Evolutionary conservation across 345 rosid species (phyloP).

Genomic region (Nephelium lappaceum): DNA sequence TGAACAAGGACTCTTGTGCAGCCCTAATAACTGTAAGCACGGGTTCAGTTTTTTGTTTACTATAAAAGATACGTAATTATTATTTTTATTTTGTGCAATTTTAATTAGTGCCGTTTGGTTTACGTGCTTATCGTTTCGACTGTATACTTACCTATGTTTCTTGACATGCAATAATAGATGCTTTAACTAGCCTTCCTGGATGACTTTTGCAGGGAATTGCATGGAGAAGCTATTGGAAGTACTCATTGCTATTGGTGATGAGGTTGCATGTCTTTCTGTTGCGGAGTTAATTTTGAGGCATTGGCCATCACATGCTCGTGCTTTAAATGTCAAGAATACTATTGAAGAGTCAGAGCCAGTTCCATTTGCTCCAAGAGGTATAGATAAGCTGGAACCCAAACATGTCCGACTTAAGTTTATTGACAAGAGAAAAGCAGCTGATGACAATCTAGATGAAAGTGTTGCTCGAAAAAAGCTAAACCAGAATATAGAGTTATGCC

Average conservation of each 20-base stretch:
- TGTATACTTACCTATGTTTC: slow-evolving; percentile 15
- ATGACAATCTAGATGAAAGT: slow-evolving; percentile 47
- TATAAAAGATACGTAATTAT: slow-evolving; percentile 1
- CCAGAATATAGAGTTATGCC: slow-evolving; percentile 53
- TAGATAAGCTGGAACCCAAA: slow-evolving; percentile 87
- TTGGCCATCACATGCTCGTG: slow-evolving; percentile 99
- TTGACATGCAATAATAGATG: neutral
- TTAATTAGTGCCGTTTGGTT: neutral
- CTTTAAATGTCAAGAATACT: slow-evolving; percentile 74
- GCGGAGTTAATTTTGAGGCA: slow-evolving; percentile 93
- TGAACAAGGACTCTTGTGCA: slow-evolving; percentile 97
- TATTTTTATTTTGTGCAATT: neutral
- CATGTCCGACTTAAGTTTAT: slow-evolving; percentile 82
- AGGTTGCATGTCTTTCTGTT: slow-evolving; percentile 93
- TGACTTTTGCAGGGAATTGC: slow-evolving; percentile 80
- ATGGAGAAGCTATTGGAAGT: slow-evolving; percentile 99
- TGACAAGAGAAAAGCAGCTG: slow-evolving; percentile 80
- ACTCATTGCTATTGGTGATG: slow-evolving; percentile 98
- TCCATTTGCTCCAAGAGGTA: slow-evolving; percentile 91
- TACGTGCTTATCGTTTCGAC: neutral
- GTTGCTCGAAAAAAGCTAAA: slow-evolving; percentile 59
- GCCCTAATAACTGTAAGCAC: slow-evolving; percentile 91
- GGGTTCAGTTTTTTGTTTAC: slow-evolving; percentile 15
- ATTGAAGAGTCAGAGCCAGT: slow-evolving; percentile 76
- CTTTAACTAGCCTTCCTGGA: slow-evolving; percentile 10